Percentiles rank a stretch among this genome's conserved stretches.
Conservation (phyloP, 768 basidiomycete species). For the Omphalotus guepiniiformis region DNA sequence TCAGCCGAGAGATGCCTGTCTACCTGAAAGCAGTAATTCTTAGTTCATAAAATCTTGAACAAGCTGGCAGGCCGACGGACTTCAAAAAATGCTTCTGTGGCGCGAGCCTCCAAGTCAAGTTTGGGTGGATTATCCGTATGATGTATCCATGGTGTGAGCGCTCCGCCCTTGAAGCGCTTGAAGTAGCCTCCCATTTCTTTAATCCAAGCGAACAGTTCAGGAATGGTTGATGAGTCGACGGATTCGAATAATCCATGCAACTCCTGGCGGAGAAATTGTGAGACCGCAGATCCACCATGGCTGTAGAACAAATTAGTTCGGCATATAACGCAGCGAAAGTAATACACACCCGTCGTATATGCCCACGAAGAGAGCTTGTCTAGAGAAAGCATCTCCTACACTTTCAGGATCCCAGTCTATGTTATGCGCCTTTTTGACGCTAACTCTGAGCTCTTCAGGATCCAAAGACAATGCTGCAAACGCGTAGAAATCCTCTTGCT, state of each 20-base stretch:
- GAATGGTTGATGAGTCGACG: constrained; percentile 64
- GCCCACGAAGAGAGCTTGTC: constrained; percentile 82
- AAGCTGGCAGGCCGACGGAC: constrained; percentile 35
- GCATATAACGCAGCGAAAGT: not conserved
- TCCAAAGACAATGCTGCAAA: constrained; percentile 73
- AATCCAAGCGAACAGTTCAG: constrained; percentile 72
- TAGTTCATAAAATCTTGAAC: constrained; percentile 3
- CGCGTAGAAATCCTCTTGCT: constrained; percentile 87
- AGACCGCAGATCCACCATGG: constrained; percentile 89
- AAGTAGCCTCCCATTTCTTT: constrained; percentile 88
- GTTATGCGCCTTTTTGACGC: constrained; percentile 55
- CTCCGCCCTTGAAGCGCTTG: constrained; percentile 81
- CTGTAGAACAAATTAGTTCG: constrained; percentile 34
- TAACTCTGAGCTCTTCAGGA: constrained; percentile 66
- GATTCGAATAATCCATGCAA: constrained; percentile 83
- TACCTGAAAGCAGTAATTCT: constrained; percentile 46
- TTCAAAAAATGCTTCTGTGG: constrained; percentile 84
- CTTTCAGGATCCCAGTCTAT: constrained; percentile 69
- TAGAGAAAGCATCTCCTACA: constrained; percentile 51
- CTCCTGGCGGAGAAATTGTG: constrained; percentile 81
- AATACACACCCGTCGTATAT: constrained; percentile 82
- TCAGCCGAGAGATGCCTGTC: constrained; percentile 72
- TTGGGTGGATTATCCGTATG: constrained; percentile 23
- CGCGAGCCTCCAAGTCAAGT: constrained; percentile 79
- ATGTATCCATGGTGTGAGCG: constrained; percentile 63